Evolutionary conservation across 441 rosid genomes (phyloP), one percentile per base, ranked within the genome.

Genomic region (Macaranga tanarius): DNA sequence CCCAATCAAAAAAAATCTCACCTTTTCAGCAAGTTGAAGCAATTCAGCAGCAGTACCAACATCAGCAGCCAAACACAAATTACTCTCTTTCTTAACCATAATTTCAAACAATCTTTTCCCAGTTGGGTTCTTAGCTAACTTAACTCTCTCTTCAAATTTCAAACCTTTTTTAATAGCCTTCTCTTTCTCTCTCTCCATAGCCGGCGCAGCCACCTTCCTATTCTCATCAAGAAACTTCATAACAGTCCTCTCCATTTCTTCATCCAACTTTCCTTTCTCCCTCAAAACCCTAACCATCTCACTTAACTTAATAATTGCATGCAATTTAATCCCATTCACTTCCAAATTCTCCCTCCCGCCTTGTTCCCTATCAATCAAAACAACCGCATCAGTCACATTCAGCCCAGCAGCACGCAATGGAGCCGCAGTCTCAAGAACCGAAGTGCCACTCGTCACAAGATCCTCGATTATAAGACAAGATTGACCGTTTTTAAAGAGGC

Each of bases 21-120:
- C 97, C 86, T 92, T 91, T 44, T 95, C 96, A 2, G 98, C 97
- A 59, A 95, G 81, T 1, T 88, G 86, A 56, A 95, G 96, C 89
- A 92, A 82, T 74, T 92, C 93, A 25, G 88, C 88, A 6, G 97
- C 97, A 47, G 97, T 86, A 31, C 87, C 90, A 71, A 91, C 99
- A 77, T 91, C 99, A 44, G 98, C 99, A 48, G 98, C 99, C 71
- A 92, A 80, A 55, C 98, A 92, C 51, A 95, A 85, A 85, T 92
- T 92, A 19, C 89, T 91, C 81, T 95, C 87, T 70, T 95, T 95
- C 87, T 84, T 81, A 71, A 86, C 79, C 99, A 92, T 92, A 65
- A 92, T 79, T 75, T 91, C 95, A 81, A 85, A 95, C 63, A 91
- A 73, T 77, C 80, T 90, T 83, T 84, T 95, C 73, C 97, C 99